Evolutionary conservation across 768 basidiomycete genomes (phyloP).

Genomic region (Sutorius australiensis): DNA sequence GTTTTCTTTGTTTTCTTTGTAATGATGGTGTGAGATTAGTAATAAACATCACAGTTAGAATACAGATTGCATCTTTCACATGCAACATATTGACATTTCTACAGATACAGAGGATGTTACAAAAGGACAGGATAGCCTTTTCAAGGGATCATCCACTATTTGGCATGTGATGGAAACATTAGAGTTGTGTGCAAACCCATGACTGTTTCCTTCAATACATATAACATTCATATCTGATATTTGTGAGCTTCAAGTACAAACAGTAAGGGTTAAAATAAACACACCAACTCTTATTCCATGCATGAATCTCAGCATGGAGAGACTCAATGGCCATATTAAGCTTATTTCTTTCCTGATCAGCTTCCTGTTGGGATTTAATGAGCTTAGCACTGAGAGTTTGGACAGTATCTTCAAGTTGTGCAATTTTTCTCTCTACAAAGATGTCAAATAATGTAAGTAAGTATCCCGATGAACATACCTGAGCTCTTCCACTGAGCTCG

Average conservation of each 20-base stretch:
- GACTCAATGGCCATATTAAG: background rate
- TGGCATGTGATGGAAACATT: too few species aligned
- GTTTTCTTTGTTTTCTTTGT: too few species aligned
- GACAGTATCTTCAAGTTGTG: background rate
- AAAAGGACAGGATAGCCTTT: too few species aligned
- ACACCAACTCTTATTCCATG: background rate
- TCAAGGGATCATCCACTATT: too few species aligned
- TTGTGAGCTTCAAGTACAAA: background rate
- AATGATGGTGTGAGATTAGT: too few species aligned
- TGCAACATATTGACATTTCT: too few species aligned
- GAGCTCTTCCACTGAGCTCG: conserved; percentile 1
- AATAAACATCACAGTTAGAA: too few species aligned
- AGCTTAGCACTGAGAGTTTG: conserved; percentile 1
- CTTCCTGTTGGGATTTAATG: background rate
- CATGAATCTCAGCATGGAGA: background rate
- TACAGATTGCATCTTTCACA: too few species aligned
- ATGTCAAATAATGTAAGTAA: background rate
- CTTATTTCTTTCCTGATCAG: background rate
- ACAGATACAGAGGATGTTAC: too few species aligned
- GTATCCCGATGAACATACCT: background rate
- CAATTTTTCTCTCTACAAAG: conserved; percentile 3
- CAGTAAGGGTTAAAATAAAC: background rate
- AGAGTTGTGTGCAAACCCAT: background rate
- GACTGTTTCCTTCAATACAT: too few species aligned
- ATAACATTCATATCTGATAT: background rate